These are phyloP conservation scores for Oryza nivara DNA, from an alignment of 176 grass and related monocot genomes.

Conservation along the genomic window DNA sequence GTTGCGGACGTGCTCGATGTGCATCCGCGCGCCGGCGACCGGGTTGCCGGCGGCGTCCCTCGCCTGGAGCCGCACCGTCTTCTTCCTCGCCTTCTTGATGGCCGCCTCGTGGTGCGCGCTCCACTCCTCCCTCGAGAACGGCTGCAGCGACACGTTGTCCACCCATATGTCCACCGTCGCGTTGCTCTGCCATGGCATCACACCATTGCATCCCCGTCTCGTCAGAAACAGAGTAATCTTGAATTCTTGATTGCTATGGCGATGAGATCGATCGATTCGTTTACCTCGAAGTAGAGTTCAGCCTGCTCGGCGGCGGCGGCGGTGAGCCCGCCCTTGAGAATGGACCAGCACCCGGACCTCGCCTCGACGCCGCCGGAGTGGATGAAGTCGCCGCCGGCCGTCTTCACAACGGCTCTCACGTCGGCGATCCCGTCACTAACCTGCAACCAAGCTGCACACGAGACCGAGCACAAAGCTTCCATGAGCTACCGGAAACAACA, in stretches of 20 bases:
- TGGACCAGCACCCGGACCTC: slow-evolving; percentile 79
- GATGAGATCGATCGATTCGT: not conserved
- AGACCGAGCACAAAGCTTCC: not conserved
- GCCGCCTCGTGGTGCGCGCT: slow-evolving; percentile 56
- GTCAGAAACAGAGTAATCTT: slow-evolving; percentile 28
- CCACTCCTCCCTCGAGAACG: slow-evolving; percentile 79
- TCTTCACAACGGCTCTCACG: slow-evolving; percentile 72
- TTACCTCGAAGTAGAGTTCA: slow-evolving; percentile 81
- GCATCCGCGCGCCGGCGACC: slow-evolving; percentile 53
- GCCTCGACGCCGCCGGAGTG: slow-evolving; percentile 59
- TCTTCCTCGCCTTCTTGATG: slow-evolving; percentile 50
- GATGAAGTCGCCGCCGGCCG: slow-evolving; percentile 42
- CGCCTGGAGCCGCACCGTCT: slow-evolving; percentile 52
- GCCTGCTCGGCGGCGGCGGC: slow-evolving; percentile 55
- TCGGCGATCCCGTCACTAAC: slow-evolving; percentile 55
- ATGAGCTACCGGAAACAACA: not conserved
- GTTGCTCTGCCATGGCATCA: slow-evolving; percentile 57
- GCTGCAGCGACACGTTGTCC: slow-evolving; percentile 86
- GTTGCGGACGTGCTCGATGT: slow-evolving; percentile 46
- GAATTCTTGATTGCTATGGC: not conserved
- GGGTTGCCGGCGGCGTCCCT: slow-evolving; percentile 51
- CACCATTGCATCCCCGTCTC: not conserved
- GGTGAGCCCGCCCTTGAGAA: slow-evolving; percentile 90
- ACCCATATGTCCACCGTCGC: slow-evolving; percentile 68
- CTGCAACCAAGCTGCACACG: slow-evolving; percentile 75